Percentiles rank a stretch among this genome's conserved stretches.
Evolutionary conservation across 169 alveolate species (phyloP).

Genomic region (Eimeria necatrix): DNA sequence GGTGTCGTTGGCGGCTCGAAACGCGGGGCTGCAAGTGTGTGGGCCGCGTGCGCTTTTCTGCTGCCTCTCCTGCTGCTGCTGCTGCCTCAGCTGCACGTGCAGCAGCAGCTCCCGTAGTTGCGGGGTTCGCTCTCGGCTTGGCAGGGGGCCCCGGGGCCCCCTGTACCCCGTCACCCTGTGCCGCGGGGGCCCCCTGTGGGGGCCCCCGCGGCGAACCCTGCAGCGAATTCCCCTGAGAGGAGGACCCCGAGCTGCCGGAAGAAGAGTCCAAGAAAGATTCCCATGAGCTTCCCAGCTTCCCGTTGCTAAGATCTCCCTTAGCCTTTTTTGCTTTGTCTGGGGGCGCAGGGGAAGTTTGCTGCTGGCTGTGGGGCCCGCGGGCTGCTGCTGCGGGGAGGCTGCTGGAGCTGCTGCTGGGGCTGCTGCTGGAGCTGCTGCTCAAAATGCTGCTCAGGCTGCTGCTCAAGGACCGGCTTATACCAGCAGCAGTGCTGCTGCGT

Average conservation of each 20-base stretch:
- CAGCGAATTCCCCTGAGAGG: background rate
- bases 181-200: background rate
- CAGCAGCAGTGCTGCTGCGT: background rate
- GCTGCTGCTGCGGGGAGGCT: background rate
- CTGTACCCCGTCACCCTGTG: background rate
- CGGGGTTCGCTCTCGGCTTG: background rate
- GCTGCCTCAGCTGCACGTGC: background rate
- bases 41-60: background rate
- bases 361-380: background rate
- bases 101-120: background rate
- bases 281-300: constrained; percentile 36
- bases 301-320: background rate
- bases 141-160: too few relatives aligned
- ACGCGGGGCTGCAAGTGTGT: too few relatives aligned
- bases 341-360: background rate
- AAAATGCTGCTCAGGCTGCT: background rate
- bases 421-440: background rate
- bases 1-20: background rate
- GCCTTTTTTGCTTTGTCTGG: background rate
- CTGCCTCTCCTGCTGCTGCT: background rate
- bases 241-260: constrained; percentile 49
- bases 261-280: background rate
- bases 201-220: background rate
- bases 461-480: background rate
- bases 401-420: background rate